Conservation (phyloP, 2,329 filamentous ascomycete genomes). For the Alternaria ventricosa region DNA sequence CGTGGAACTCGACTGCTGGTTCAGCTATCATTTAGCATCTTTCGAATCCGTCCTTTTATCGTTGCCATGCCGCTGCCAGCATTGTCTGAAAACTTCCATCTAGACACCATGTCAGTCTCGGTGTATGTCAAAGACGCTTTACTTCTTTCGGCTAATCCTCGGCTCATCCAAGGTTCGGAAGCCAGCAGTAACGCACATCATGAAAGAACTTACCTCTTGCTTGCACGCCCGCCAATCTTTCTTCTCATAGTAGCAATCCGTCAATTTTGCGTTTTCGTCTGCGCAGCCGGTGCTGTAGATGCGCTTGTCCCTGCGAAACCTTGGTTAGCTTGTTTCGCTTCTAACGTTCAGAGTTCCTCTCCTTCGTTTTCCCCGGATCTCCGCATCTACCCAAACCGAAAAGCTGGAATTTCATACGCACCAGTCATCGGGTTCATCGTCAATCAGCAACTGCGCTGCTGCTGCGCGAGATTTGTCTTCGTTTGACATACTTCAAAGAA, state of each 20-base stretch:
- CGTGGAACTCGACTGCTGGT: neutral
- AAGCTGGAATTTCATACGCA: conserved; percentile 54
- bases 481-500: conserved; percentile 60
- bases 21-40: too few relatives aligned
- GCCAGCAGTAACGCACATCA: neutral
- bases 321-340: conserved; percentile 25
- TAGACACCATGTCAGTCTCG: too few relatives aligned
- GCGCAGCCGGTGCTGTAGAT: conserved; percentile 97
- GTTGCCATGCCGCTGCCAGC: conserved; percentile 91
- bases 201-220: conserved; percentile 70
- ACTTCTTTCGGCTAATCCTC: conserved; percentile 19
- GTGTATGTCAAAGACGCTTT: too few relatives aligned
- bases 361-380: neutral
- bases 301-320: conserved; percentile 81
- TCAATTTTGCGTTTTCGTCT: conserved; percentile 88
- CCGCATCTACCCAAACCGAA: neutral
- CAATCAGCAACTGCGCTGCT: conserved; percentile 59
- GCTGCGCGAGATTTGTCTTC: conserved; percentile 54
- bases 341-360: neutral
- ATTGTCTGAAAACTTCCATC: conserved; percentile 89
- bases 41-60: conserved; percentile 80
- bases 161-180: conserved; percentile 36
- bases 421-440: conserved; percentile 97
- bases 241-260: conserved; percentile 94
- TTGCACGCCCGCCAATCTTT: conserved; percentile 94